phyloP scores from a whole-genome alignment of 2,329 filamentous ascomycete species.

The Diaporthe destruens region DNA sequence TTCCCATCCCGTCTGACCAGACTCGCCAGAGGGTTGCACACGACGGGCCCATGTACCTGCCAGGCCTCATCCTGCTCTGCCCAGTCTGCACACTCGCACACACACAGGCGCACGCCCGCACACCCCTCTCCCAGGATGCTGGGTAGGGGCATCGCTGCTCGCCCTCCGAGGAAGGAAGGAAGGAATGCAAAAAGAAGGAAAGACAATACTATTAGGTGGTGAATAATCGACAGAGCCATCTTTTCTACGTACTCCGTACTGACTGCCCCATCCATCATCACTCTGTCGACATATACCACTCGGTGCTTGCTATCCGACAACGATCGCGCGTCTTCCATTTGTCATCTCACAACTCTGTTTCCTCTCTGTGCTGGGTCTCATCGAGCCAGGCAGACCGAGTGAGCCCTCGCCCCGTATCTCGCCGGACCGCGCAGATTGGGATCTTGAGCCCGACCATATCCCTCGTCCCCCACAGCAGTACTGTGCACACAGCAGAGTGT shows the following conservation, averaged over 20 bases:
- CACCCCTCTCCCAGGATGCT: constrained; percentile 28
- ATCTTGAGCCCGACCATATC: constrained; percentile 23
- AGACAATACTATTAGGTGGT: too few species aligned
- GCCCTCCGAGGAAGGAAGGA: constrained; percentile 7
- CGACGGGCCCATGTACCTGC: constrained; percentile 17
- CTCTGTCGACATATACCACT: not conserved
- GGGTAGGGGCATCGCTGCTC: constrained; percentile 22
- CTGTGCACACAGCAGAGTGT: constrained; percentile 12
- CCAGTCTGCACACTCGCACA: not conserved
- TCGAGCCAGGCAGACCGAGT: not conserved
- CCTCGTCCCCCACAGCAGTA: constrained; percentile 1
- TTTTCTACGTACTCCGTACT: too few species aligned
- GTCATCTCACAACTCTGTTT: not conserved
- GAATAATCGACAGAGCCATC: not conserved
- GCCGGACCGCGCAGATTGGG: constrained; percentile 26
- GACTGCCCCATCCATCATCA: not conserved
- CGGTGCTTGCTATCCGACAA: not conserved
- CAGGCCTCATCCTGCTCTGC: constrained; percentile 19
- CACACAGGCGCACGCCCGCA: constrained; percentile 1
- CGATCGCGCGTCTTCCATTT: constrained; percentile 5
- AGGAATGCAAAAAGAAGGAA: not conserved
- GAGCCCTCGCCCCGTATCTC: constrained; percentile 1
- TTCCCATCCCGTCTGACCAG: constrained; percentile 28
- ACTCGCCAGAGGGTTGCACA: not conserved
- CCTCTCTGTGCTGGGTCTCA: not conserved